Evolutionary conservation across 2,329 filamentous ascomycete genomes (phyloP), one percentile per base, ranked within the genome.

Genomic region (Fusarium sp.): DNA sequence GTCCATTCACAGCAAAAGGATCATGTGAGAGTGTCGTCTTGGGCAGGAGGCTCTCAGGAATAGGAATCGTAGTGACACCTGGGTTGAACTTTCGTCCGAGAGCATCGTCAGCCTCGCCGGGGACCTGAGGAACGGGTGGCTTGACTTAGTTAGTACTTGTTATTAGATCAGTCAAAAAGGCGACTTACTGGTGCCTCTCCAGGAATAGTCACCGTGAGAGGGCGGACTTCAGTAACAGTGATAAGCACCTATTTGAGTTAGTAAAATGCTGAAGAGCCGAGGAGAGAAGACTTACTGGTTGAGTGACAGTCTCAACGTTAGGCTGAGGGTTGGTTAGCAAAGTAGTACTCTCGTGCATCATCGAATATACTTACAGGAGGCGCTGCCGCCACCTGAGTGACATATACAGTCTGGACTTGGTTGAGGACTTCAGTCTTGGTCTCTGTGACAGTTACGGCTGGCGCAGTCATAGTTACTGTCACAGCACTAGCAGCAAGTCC

Each of bases 31-130:
- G 63, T n/a, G 76, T 79, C 9, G 77, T 79, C n/a, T 53, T 76
- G 18, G 77, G 75, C 43, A 76, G 59, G 3, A 59, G 57, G 28
- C 72, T 74, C 28, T 66, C 39, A 8, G 70, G 52, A 31, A 79
- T 74, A 21, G 77, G 74, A 38, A 79, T 56, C 20, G 73, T 77
- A 18, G 71, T 71, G n/a, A 79, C 77, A 10, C 77, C 77, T n/a
- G 47, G 52, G 46, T 50, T 41, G 4, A 60, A 35, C 13, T 52
- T 48, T 29, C 31, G 20, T 13, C 54, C 63, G 11, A 57, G 24
- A 18, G 47, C 41, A n/a, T 42, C 57, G n/a, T 64, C 47, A 13
- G 62, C 49, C n/a, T 47, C 64, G 11, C 31, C 46, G 6, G 69
- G 66, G 9, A 44, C 55, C 39, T 63, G 43, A 10, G 70, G 74